A percentile compares a stretch with the other conserved stretches of the same genome.
These are phyloP conservation scores for Davidsoniella australis DNA, from an alignment of 2,329 filamentous ascomycete species.

Conservation along the genomic window DNA sequence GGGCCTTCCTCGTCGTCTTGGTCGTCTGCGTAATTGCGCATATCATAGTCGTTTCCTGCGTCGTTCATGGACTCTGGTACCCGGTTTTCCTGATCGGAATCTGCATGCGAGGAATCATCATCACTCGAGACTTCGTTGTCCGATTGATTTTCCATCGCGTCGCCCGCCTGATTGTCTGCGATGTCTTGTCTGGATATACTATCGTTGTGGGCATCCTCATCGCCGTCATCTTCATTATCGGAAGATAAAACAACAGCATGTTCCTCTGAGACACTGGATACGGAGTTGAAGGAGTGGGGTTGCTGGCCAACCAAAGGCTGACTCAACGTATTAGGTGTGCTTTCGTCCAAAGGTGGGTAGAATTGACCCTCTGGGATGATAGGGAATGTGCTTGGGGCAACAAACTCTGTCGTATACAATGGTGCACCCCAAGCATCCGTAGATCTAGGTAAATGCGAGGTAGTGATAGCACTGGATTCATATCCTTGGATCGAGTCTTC, in stretches of 20 bases:
- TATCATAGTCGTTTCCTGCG: constrained; percentile 17
- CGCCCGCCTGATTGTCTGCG: no score
- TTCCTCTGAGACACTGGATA: neutral
- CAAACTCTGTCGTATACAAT: neutral
- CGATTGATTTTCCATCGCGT: neutral
- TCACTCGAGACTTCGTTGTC: neutral
- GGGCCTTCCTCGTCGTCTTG: constrained; percentile 14
- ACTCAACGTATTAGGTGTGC: no score
- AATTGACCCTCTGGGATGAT: no score
- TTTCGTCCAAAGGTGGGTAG: no score
- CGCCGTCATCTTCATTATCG: constrained; percentile 16
- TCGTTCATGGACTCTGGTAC: constrained; percentile 14
- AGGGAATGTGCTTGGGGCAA: neutral
- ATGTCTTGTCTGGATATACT: no score
- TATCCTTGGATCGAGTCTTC: no score
- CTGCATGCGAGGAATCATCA: neutral
- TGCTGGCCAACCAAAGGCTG: neutral
- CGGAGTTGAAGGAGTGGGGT: neutral
- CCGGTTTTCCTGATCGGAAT: constrained; percentile 17
- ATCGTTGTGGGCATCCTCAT: constrained; percentile 13
- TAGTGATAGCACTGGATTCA: no score
- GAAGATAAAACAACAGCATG: constrained; percentile 1
- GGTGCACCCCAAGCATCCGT: constrained; percentile 3
- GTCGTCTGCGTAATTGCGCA: constrained; percentile 16
- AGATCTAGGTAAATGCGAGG: no score